Conservation (phyloP, 352 stramenopile species). For the Globisporangium camurandrum region DNA sequence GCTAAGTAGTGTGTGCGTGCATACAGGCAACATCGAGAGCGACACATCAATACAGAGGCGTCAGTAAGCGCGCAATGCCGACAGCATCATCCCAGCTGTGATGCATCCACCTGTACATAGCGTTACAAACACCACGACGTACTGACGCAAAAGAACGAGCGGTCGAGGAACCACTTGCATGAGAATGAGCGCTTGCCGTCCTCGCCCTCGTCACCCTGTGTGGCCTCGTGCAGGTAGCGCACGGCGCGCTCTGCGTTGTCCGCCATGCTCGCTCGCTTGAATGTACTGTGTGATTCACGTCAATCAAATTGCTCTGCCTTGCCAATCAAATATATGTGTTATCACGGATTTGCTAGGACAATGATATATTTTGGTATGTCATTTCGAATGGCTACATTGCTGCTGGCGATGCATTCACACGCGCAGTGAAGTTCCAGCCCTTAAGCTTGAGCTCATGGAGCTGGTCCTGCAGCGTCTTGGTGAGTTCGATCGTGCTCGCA, state of each 20-base stretch:
- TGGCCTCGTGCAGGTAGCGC: conserved; percentile 52
- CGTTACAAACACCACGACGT: conserved; percentile 19
- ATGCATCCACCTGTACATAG: background rate
- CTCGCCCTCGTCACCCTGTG: conserved; percentile 18
- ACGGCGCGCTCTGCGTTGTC: conserved; percentile 49
- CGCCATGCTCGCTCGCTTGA: conserved; percentile 1
- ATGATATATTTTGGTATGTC: no score
- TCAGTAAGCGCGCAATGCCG: no score
- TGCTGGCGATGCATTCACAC: conserved; percentile 4
- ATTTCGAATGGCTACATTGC: conserved; percentile 6
- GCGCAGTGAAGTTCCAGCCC: conserved; percentile 56
- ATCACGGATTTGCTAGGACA: no score
- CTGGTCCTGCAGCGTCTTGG: conserved; percentile 66
- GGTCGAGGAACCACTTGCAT: conserved; percentile 75
- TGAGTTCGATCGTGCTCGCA: conserved; percentile 55
- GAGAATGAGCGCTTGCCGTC: conserved; percentile 41
- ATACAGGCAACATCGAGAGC: background rate
- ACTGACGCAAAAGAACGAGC: conserved; percentile 81
- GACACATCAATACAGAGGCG: background rate
- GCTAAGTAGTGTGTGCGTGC: conserved; percentile 30
- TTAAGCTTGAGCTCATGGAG: conserved; percentile 77
- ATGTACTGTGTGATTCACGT: no score
- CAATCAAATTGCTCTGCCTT: conserved; percentile 1
- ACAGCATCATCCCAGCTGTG: no score
- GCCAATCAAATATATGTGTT: background rate